These are phyloP conservation scores for Lachnellula hyalina DNA, from an alignment of 2,329 filamentous ascomycete genomes.

Conservation along the genomic window DNA sequence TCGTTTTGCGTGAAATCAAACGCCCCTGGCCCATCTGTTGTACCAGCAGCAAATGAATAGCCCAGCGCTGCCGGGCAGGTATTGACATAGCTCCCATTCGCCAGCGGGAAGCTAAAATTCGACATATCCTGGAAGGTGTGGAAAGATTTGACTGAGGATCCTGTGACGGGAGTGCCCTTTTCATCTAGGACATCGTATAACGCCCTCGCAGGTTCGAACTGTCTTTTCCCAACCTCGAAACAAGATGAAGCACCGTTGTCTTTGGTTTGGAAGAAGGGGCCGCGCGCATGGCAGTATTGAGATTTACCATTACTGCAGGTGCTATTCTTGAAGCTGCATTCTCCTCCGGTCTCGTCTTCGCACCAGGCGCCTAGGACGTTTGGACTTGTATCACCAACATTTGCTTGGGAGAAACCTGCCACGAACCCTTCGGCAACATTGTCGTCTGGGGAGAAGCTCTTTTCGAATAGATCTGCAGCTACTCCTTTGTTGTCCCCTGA, in stretches of 20 bases:
- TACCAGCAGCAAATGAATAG: conserved; percentile 89
- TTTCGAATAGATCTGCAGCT: conserved; percentile 78
- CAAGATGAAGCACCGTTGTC: conserved; percentile 70
- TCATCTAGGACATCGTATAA: conserved; percentile 52
- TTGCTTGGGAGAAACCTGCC: conserved; percentile 87
- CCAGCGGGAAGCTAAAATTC: conserved; percentile 65
- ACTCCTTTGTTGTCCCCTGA: conserved; percentile 97
- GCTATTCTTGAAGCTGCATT: conserved; percentile 74
- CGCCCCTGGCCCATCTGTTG: conserved; percentile 81
- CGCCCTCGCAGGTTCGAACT: conserved; percentile 56
- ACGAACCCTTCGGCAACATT: conserved; percentile 66
- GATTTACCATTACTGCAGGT: conserved; percentile 70
- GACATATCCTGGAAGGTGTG: conserved; percentile 84
- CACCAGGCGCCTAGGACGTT: conserved; percentile 86
- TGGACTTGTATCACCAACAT: conserved; percentile 84
- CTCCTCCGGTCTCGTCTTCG: conserved; percentile 70
- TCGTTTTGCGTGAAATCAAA: conserved; percentile 93
- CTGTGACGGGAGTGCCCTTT: conserved; percentile 44
- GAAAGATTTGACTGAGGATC: conserved; percentile 68
- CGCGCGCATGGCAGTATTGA: conserved; percentile 68
- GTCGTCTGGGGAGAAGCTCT: conserved; percentile 50
- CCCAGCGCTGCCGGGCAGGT: conserved; percentile 87
- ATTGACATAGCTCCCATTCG: conserved; percentile 62
- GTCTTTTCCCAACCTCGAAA: conserved; percentile 70
- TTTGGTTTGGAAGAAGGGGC: conserved; percentile 60